Evolutionary conservation across 768 basidiomycete genomes (phyloP).

Genomic region (Calocybe gangraenosa): DNA sequence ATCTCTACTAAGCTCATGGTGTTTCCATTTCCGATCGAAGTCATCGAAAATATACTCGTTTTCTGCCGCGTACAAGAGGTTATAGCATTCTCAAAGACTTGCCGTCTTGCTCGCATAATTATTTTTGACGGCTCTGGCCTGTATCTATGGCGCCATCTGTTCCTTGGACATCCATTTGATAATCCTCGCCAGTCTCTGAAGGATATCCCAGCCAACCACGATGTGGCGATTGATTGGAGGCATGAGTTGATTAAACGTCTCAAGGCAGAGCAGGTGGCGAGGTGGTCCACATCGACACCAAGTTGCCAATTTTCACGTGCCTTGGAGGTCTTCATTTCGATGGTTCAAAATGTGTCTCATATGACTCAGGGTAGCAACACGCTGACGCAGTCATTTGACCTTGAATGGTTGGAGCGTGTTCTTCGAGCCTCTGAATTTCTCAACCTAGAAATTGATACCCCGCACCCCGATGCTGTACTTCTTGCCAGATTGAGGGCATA

Average conservation of each 20-base stretch:
- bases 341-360: constrained; percentile 33
- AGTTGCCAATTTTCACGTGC: constrained; percentile 25
- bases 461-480: constrained; percentile 19
- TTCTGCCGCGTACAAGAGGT: constrained; percentile 57
- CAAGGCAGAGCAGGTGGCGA: constrained; percentile 31
- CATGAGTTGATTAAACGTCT: constrained; percentile 26
- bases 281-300: not conserved
- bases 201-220: not conserved
- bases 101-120: constrained; percentile 40
- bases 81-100: constrained; percentile 55
- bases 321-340: constrained; percentile 36
- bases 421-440: constrained; percentile 37
- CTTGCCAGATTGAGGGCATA: constrained; percentile 45
- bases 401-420: constrained; percentile 42
- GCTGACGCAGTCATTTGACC: constrained; percentile 29
- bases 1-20: constrained; percentile 18
- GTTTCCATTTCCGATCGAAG: constrained; percentile 46
- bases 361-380: constrained; percentile 15
- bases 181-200: constrained; percentile 44
- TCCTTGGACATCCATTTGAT: constrained; percentile 58
- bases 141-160: constrained; percentile 67
- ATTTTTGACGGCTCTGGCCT: constrained; percentile 49
- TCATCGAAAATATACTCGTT: constrained; percentile 53
- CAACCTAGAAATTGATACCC: constrained; percentile 13
- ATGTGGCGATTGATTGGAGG: constrained; percentile 10